phyloP scores from a whole-genome alignment of 495 filamentous ascomycete species.

The Podospora conica region DNA sequence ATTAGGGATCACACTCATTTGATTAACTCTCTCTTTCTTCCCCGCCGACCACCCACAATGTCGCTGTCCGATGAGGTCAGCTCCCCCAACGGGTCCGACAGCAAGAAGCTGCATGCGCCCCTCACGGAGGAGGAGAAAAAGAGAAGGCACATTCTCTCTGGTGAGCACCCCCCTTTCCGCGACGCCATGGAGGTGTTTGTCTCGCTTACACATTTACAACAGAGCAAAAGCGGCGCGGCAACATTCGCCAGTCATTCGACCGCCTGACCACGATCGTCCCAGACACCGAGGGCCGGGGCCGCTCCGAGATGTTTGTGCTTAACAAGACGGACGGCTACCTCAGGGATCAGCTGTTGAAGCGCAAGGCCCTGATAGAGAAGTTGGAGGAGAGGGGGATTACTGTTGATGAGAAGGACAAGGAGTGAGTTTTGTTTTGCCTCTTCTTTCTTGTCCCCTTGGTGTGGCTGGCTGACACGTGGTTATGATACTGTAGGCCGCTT shows the following conservation, averaged over 20 bases:
- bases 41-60: background rate
- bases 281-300: conserved; percentile 72
- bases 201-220: background rate
- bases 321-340: conserved; percentile 70
- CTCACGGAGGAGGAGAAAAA: conserved; percentile 85
- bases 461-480: background rate
- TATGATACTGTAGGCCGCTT: background rate
- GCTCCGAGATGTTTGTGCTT: conserved; percentile 80
- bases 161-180: conserved; percentile 21
- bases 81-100: background rate
- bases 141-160: conserved; percentile 78
- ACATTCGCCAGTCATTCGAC: conserved; percentile 85
- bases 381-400: conserved; percentile 20
- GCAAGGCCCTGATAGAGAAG: conserved; percentile 48
- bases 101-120: conserved; percentile 27
- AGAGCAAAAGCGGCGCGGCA: conserved; percentile 84
- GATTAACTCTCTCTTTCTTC: background rate
- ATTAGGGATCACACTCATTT: too few species aligned
- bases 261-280: conserved; percentile 76
- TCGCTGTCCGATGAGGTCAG: background rate
- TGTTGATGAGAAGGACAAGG: conserved; percentile 17
- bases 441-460: background rate
- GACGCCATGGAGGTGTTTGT: background rate
- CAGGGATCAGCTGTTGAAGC: conserved; percentile 54
- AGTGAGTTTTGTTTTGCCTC: conserved; percentile 9